Evolutionary conservation across 1,284 basidiomycete genomes (phyloP), one percentile per base, ranked within the genome.

Genomic region (Schizopora paradoxa): DNA sequence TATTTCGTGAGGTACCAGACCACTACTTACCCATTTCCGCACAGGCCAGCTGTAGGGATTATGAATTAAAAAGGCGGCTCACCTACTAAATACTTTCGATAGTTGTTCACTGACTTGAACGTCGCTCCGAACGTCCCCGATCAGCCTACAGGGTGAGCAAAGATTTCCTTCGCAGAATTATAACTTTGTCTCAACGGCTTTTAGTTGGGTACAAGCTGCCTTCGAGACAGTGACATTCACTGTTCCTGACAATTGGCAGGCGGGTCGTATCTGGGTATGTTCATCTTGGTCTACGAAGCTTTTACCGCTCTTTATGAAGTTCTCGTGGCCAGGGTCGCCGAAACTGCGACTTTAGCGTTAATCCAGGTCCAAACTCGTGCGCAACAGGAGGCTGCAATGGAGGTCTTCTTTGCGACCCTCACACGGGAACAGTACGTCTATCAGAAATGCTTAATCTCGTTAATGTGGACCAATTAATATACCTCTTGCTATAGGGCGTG

Each of bases 321-420:
- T n/a, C n/a, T n/a, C n/a, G n/a, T 37, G 60, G 59, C 53, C 58
- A 61, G 46, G 79, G 79, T 26, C 78, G 79, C 28, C 66, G 79
- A 48, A 69, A 70, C 53, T 55, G 63, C 6, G 55, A 73, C 52
- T 74, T 76, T 54, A 61, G 60, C 45, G 56, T 51, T 23, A 66
- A 65, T 54, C 61, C 66, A 2, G 70, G 66, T 5, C 65, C 71
- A 1, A 68, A 62, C 22, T 66, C 68, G 18, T 76, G 73, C 53
- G 49, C 64, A 6, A 63, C 64, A 40, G 73, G 72, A 41, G 70
- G 69, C 19, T 72, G 69, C 57, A 70, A 69, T 44, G 69, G 74
- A 25, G 74, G 74, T 32, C 63, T 76, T 5, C 31, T 76, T 70
- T 51, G 68, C 67, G 53, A 48, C 33, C 26, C 40, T 22, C 6